Conservation (phyloP, 208 protist species). For the Trypanosoma cruzi region DNA sequence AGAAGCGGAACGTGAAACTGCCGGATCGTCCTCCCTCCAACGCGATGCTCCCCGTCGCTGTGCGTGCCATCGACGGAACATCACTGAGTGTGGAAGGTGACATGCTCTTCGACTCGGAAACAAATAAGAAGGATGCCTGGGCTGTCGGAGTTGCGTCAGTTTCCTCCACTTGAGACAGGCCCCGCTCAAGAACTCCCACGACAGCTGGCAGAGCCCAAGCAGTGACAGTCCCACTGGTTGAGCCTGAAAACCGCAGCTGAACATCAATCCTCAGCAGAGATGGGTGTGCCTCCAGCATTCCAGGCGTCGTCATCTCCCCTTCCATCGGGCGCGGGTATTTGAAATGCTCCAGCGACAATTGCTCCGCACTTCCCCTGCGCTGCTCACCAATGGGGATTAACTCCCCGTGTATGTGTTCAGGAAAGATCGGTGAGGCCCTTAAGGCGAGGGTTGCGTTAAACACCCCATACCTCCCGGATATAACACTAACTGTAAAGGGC, state of each 20-base stretch:
- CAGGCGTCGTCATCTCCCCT: constrained; percentile 27
- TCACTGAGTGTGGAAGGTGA: constrained; percentile 40
- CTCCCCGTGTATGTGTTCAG: constrained; percentile 70
- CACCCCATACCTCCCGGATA: constrained; percentile 55
- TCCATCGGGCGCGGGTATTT: constrained; percentile 23
- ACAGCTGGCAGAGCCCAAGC: constrained; percentile 56
- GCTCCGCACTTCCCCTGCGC: constrained; percentile 1
- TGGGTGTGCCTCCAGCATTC: constrained; percentile 30
- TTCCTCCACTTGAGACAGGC: constrained; percentile 42
- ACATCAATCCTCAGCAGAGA: constrained; percentile 62
- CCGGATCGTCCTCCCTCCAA: constrained; percentile 20
- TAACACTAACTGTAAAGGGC: constrained; percentile 69
- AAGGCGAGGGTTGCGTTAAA: constrained; percentile 78
- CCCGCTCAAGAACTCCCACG: constrained; percentile 30
- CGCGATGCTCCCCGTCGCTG: constrained; percentile 3
- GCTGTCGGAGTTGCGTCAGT: constrained; percentile 31
- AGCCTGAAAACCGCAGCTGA: constrained; percentile 43
- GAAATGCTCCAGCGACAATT: constrained; percentile 51
- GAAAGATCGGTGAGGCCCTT: constrained; percentile 51
- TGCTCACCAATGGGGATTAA: constrained; percentile 55
- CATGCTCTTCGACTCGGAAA: constrained; percentile 22
- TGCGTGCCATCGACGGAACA: constrained; percentile 34
- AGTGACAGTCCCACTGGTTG: constrained; percentile 33
- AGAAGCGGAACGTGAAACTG: constrained; percentile 45
- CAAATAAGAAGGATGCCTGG: constrained; percentile 43